These are phyloP conservation scores for Fusarium sp. DNA, from an alignment of 2,329 filamentous ascomycete genomes.

Conservation along the genomic window DNA sequence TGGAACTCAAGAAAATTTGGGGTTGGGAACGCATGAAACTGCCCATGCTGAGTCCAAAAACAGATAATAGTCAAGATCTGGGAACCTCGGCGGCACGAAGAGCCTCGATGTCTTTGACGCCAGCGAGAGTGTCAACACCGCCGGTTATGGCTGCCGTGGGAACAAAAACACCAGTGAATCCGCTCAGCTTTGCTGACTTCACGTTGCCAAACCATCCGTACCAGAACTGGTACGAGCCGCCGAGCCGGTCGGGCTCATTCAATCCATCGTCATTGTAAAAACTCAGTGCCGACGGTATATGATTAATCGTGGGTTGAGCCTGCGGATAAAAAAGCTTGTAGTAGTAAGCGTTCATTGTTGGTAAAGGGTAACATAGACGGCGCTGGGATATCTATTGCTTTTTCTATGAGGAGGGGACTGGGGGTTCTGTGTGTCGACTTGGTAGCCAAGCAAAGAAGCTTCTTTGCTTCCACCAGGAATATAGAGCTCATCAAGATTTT, in stretches of 20 bases:
- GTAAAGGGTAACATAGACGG: constrained; percentile 26
- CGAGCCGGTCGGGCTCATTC: constrained; percentile 61
- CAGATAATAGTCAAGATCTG: constrained; percentile 25
- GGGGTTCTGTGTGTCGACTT: constrained; percentile 7
- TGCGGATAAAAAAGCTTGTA: neutral
- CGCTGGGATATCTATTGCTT: constrained; percentile 37
- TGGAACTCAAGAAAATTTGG: constrained; percentile 83
- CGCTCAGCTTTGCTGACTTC: constrained; percentile 82
- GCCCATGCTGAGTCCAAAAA: constrained; percentile 21
- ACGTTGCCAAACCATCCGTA: constrained; percentile 85
- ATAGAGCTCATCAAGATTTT: constrained; percentile 27
- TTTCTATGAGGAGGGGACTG: constrained; percentile 27
- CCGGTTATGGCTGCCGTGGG: constrained; percentile 51
- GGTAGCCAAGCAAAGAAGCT: constrained; percentile 7
- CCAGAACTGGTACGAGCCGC: constrained; percentile 83
- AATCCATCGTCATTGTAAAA: constrained; percentile 32
- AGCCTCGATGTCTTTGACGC: constrained; percentile 23
- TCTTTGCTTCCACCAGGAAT: neutral
- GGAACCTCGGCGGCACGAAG: constrained; percentile 18
- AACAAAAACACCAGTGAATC: constrained; percentile 70
- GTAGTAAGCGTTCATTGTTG: constrained; percentile 10
- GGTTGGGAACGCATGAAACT: constrained; percentile 67
- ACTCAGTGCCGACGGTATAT: neutral
- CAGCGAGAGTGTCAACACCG: constrained; percentile 41
- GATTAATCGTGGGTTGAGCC: constrained; percentile 3